Conservation (phyloP, 306 rosid species). For the Mimosa pudica region DNA sequence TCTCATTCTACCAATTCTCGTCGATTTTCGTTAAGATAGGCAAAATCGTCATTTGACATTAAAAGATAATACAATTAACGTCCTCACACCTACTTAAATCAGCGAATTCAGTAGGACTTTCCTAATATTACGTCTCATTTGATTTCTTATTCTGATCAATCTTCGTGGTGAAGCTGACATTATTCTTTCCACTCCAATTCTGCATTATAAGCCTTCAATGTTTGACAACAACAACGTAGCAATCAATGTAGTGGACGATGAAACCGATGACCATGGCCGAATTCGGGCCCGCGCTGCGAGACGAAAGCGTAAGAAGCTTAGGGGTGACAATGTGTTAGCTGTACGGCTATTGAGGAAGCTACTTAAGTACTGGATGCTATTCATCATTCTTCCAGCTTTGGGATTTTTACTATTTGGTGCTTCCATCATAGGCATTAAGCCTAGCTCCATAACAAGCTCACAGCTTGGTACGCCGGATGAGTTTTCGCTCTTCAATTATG, state of each 20-base stretch:
- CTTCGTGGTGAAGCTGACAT: not conserved
- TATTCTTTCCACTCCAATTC: not conserved
- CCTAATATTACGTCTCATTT: too few species aligned
- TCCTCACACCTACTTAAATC: too few species aligned
- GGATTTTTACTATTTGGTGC: slow-evolving; percentile 66
- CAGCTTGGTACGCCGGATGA: slow-evolving; percentile 5
- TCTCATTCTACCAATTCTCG: too few species aligned
- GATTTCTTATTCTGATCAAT: not conserved
- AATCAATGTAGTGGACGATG: slow-evolving; percentile 74
- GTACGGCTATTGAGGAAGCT: slow-evolving; percentile 50
- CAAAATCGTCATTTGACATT: too few species aligned
- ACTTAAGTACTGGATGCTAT: slow-evolving; percentile 65
- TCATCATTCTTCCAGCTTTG: slow-evolving; percentile 57
- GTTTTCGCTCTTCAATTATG: not conserved
- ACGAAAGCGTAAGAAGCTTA: slow-evolving; percentile 72
- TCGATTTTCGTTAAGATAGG: too few species aligned
- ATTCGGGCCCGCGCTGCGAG: slow-evolving; percentile 67
- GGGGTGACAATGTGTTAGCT: slow-evolving; percentile 42
- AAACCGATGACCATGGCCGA: slow-evolving; percentile 77
- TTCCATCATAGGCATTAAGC: slow-evolving; percentile 51
- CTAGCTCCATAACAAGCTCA: slow-evolving; percentile 31
- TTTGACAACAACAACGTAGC: slow-evolving; percentile 56
- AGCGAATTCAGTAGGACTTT: too few species aligned
- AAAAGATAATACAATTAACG: too few species aligned
- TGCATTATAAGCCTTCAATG: slow-evolving; percentile 42